Percentiles rank a stretch among this genome's conserved stretches.
These are phyloP conservation scores for Cercophora scortea DNA, from an alignment of 495 filamentous ascomycete species.

Conservation along the genomic window DNA sequence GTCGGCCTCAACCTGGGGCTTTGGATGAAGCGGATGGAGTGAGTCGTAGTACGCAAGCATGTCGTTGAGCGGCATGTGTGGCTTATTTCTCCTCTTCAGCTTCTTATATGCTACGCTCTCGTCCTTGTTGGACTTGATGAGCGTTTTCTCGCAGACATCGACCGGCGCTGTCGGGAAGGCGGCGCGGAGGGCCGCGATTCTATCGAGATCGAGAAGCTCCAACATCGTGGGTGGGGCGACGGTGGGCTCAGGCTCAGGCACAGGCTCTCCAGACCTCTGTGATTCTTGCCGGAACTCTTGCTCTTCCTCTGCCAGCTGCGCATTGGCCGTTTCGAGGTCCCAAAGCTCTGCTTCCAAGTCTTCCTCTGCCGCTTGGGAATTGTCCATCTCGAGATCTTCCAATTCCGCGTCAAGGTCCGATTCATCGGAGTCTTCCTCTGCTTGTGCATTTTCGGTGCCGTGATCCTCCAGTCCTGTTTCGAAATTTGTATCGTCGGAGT, in stretches of 20 bases:
- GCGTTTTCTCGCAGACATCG: slow-evolving; percentile 17
- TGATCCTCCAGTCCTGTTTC: too few relatives aligned
- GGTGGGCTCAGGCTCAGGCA: too few relatives aligned
- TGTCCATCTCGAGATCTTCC: too few relatives aligned
- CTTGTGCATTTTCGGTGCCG: too few relatives aligned
- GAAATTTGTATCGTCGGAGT: too few relatives aligned
- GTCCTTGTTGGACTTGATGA: slow-evolving; percentile 11
- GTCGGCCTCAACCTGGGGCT: neutral
- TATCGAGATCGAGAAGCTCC: slow-evolving; percentile 16
- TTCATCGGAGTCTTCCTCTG: too few relatives aligned
- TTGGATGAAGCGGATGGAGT: neutral
- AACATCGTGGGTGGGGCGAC: neutral
- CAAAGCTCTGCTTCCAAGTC: neutral
- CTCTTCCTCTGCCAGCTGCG: neutral
- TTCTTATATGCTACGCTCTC: slow-evolving; percentile 6
- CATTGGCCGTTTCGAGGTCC: slow-evolving; percentile 12
- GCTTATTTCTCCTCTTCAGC: slow-evolving; percentile 4
- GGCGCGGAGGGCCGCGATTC: slow-evolving; percentile 22
- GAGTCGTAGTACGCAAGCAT: slow-evolving; percentile 6
- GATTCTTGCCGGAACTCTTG: neutral
- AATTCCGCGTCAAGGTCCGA: too few relatives aligned
- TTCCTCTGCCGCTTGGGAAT: too few relatives aligned
- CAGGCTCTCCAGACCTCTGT: too few relatives aligned
- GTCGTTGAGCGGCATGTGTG: slow-evolving; percentile 2
- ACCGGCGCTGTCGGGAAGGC: slow-evolving; percentile 26